Base-by-base conservation (phyloP, 495 filamentous ascomycete genomes). In the Xylaria castorea region DNA sequence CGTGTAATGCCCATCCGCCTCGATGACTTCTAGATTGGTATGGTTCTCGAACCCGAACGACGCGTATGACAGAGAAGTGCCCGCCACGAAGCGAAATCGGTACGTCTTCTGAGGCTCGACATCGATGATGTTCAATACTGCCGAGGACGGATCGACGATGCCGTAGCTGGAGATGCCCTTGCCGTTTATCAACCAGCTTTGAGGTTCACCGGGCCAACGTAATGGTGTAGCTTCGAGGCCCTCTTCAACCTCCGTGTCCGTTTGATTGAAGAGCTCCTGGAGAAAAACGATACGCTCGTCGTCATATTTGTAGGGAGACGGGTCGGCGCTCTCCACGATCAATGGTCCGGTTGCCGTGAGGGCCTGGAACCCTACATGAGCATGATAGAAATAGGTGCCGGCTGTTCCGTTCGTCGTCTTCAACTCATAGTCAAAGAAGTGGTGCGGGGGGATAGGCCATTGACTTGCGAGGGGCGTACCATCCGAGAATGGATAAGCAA, bases 391-490 rank as follows among this genome's bases (percentile, higher is more conserved):
- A 76, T 87, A 88, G 8, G 84, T 84, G 18, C 86, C 87, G 2
- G 86, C 82, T 70, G 84, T 79, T 16, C 80, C 82, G 1, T 72
- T 4, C 11, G 82, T 75, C 6, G 83, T 80, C 16, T 73, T 73
- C 12, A 88, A 77, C 75, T 89, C 85, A 73, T 89, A 88, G 78
- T 90, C 88, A 74, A 89, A 89, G 78, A 86, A 89, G 72, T 88
- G 81, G 2, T 78, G 60, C 25, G 86, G 85, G 1, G 86, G 84
- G 46, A 88, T 88, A 1, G 86, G 87, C 86, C 86, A 88, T 71
- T 89, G 85, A 44, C 80, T 79, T 2, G 80, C 85, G 36, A 72
- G 70, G 0, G 86, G 86, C 0, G 84, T 83, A 1, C 87, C 86
- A 70, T 88, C 87, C n/a, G 82, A 79, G 75, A 88, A 89, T 0